Evolutionary conservation across 164 flowering plant genomes (phyloP).

Genomic region (Annona cherimola): DNA sequence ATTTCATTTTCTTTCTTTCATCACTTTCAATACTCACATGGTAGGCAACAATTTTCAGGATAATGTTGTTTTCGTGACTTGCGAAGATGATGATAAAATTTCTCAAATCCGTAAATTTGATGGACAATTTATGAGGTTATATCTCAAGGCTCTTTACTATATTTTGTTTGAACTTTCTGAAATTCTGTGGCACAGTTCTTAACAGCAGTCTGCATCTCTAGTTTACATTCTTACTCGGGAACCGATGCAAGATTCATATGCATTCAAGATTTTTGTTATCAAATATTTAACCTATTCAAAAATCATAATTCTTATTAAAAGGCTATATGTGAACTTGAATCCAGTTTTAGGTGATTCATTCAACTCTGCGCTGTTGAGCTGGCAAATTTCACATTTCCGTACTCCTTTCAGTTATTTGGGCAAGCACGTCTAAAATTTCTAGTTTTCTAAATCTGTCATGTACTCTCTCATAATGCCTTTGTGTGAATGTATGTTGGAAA

Average conservation of each 20-base stretch:
- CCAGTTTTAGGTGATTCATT: neutral
- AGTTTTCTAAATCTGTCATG: neutral
- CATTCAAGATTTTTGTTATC: neutral
- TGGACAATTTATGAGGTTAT: constrained; percentile 72
- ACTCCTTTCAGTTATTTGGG: neutral
- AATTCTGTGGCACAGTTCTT: neutral
- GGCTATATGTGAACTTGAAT: neutral
- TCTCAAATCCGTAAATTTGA: constrained; percentile 37
- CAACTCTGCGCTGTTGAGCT: neutral
- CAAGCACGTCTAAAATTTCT: neutral
- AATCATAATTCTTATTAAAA: neutral
- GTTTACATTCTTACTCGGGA: neutral
- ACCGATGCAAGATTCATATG: neutral
- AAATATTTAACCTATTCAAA: neutral
- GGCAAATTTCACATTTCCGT: neutral
- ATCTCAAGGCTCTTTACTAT: constrained; percentile 3
- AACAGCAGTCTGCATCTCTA: neutral
- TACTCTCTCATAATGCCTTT: neutral
- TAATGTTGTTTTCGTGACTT: constrained; percentile 91
- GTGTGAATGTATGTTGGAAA: neutral
- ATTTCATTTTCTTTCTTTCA: neutral
- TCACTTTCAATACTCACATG: neutral
- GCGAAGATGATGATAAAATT: constrained; percentile 82
- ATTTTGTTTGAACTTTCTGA: neutral
- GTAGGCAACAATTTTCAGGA: constrained; percentile 48